phyloP scores from a whole-genome alignment of 1,284 basidiomycete genomes.

The Cystobasidium pallidum region DNA sequence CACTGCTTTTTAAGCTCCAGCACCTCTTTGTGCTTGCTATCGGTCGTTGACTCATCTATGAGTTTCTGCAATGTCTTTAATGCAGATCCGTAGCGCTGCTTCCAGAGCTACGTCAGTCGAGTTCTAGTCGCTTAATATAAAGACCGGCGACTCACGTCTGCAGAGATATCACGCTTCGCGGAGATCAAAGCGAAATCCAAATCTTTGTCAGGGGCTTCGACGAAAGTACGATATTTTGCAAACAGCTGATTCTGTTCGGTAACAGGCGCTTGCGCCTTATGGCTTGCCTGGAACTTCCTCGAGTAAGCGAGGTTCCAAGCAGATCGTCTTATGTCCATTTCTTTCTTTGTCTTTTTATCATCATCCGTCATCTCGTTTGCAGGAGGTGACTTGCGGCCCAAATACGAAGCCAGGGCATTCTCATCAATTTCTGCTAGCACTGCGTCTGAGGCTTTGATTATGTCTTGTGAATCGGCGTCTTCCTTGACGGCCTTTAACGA shows the following conservation, averaged over 20 bases:
- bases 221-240: constrained; percentile 50
- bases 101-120: background rate
- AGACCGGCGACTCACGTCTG: constrained; percentile 46
- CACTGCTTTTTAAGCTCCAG: constrained; percentile 50
- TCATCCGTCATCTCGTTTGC: constrained; percentile 53
- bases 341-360: constrained; percentile 52
- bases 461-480: constrained; percentile 41
- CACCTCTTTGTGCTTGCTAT: constrained; percentile 52
- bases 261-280: constrained; percentile 43
- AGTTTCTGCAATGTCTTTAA: constrained; percentile 52
- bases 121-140: background rate
- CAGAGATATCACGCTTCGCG: constrained; percentile 52
- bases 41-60: constrained; percentile 53
- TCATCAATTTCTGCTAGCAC: constrained; percentile 53
- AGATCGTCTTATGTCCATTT: constrained; percentile 53
- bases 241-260: constrained; percentile 46
- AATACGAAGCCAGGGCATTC: constrained; percentile 51
- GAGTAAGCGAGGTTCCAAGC: constrained; percentile 54
- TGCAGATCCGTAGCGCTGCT: constrained; percentile 50
- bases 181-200: constrained; percentile 52
- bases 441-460: constrained; percentile 51
- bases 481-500: constrained; percentile 51
- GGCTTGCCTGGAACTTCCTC: constrained; percentile 51
- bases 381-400: constrained; percentile 53
- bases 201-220: constrained; percentile 50